Conservation (phyloP, 306 rosid genomes). For the Acmispon strigosus region DNA sequence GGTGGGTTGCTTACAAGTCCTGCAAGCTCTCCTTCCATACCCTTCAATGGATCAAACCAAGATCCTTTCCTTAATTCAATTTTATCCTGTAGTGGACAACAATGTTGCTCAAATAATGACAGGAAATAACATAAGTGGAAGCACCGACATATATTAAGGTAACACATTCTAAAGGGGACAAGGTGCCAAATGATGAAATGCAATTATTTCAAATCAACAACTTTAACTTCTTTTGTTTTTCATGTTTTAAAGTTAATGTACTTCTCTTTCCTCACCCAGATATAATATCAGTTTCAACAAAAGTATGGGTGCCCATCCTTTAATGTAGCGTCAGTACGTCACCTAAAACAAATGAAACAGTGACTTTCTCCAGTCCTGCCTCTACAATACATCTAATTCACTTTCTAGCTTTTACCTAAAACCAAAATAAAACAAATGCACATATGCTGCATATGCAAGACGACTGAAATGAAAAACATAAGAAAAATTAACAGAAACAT, state of each 20-base stretch:
- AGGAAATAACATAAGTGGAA: background rate
- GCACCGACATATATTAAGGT: background rate
- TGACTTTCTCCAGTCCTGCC: background rate
- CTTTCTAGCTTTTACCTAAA: background rate
- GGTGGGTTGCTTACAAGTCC: constrained; percentile 90
- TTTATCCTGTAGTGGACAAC: constrained; percentile 40
- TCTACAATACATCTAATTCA: background rate
- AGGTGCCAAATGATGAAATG: background rate
- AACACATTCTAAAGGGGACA: background rate
- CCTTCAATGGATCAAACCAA: constrained; percentile 78
- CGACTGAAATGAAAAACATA: background rate
- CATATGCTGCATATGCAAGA: background rate
- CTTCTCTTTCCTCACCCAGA: background rate
- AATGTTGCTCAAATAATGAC: constrained; percentile 7
- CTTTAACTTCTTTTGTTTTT: background rate
- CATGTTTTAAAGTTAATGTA: background rate
- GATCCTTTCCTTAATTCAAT: constrained; percentile 73
- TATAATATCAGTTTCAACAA: background rate
- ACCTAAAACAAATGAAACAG: background rate
- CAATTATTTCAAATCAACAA: background rate
- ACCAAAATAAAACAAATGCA: background rate
- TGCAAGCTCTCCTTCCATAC: constrained; percentile 55
- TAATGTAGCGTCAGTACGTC: background rate
- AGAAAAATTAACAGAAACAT: background rate
- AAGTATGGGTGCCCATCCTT: background rate